A percentile compares a stretch with the other conserved stretches of the same genome.
phyloP scores from a whole-genome alignment of 2,329 filamentous ascomycete species.

The Simplicillium sp. region DNA sequence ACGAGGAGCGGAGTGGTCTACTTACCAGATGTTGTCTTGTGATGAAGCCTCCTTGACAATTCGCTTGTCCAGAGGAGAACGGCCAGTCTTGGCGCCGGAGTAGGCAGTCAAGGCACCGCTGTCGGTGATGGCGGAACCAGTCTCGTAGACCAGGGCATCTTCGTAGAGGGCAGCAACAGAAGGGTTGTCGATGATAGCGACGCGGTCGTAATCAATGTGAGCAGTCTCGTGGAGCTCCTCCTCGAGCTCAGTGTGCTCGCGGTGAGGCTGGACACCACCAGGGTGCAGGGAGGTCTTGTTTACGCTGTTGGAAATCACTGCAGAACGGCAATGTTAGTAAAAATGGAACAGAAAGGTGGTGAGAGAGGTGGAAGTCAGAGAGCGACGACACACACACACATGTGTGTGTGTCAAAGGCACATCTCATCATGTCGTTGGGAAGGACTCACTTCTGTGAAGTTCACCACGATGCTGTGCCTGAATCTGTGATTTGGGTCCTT shows the following conservation, averaged over 20 bases:
- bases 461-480: slow-evolving; percentile 22
- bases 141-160: slow-evolving; percentile 96
- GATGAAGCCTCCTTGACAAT: slow-evolving; percentile 88
- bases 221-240: slow-evolving; percentile 95
- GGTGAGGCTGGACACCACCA: slow-evolving; percentile 71
- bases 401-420: too few relatives aligned
- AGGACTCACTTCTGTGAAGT: slow-evolving; percentile 31
- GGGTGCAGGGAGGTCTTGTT: slow-evolving; percentile 94
- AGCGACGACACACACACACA: background rate
- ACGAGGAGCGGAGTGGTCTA: too few relatives aligned
- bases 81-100: slow-evolving; percentile 95
- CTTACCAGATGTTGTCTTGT: slow-evolving; percentile 79
- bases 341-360: slow-evolving; percentile 4
- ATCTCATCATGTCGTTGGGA: too few relatives aligned
- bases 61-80: slow-evolving; percentile 94
- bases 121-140: slow-evolving; percentile 92
- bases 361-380: background rate
- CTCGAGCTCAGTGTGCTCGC: slow-evolving; percentile 90
- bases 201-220: slow-evolving; percentile 98
- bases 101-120: slow-evolving; percentile 93
- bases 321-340: slow-evolving; percentile 8
- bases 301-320: slow-evolving; percentile 52
- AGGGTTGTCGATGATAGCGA: slow-evolving; percentile 91
- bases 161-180: slow-evolving; percentile 95
- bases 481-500: slow-evolving; percentile 28